A percentile compares a stretch with the other conserved stretches of the same genome.
Conservation (phyloP, 257 asterid species). For the Solanum sparsipilum region DNA sequence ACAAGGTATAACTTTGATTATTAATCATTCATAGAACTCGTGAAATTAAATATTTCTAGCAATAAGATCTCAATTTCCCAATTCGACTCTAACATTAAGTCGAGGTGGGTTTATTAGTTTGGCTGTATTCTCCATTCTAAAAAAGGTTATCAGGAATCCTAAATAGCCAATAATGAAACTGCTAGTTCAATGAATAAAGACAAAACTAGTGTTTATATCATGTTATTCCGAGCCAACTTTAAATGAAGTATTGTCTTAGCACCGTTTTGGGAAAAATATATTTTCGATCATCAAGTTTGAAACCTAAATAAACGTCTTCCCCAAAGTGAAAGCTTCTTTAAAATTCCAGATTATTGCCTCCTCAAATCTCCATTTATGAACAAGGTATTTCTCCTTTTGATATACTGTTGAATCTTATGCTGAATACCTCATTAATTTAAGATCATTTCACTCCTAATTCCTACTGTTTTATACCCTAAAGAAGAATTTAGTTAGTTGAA, state of each 20-base stretch:
- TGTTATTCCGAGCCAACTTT: background rate
- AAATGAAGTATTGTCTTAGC: background rate
- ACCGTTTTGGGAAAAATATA: background rate
- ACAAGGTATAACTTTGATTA: background rate
- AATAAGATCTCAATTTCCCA: background rate
- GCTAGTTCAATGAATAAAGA: background rate
- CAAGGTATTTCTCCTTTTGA: background rate
- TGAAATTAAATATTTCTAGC: background rate
- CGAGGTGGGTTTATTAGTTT: background rate
- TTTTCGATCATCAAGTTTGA: background rate
- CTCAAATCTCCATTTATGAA: background rate
- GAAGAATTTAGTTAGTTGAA: background rate
- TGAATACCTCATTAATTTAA: background rate
- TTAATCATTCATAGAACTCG: background rate
- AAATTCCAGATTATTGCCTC: background rate
- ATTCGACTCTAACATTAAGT: background rate
- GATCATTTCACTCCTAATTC: background rate
- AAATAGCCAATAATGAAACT: background rate
- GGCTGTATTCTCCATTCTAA: background rate
- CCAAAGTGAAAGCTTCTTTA: background rate
- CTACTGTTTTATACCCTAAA: background rate
- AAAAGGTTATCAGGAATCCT: background rate
- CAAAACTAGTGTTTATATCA: background rate
- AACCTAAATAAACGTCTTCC: background rate
- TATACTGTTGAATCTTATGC: background rate